These are phyloP conservation scores for Mucor irregularis DNA, from an alignment of 371 early-diverging fungal species.

Conservation along the genomic window DNA sequence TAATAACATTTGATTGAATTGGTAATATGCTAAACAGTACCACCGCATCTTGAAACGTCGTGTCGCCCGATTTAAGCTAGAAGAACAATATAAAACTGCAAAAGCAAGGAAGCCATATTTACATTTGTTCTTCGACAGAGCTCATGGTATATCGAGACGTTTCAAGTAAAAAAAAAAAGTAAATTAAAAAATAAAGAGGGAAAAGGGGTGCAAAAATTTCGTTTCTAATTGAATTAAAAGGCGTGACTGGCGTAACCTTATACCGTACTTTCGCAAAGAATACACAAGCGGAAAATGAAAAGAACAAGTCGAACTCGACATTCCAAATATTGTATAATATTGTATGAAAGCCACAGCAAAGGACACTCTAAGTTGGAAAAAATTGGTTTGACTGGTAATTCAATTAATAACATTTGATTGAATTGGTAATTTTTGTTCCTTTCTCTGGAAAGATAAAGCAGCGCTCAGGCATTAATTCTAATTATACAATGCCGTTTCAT, in stretches of 20 bases:
- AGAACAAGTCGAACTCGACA: too few species aligned
- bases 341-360: too few species aligned
- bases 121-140: constrained; percentile 26
- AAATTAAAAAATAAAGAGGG: not conserved
- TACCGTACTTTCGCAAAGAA: not conserved
- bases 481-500: too few species aligned
- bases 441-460: too few species aligned
- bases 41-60: constrained; percentile 71
- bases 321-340: too few species aligned
- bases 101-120: constrained; percentile 82
- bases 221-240: not conserved
- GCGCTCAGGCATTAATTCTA: too few species aligned
- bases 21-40: constrained; percentile 2
- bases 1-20: too few species aligned
- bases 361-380: too few species aligned
- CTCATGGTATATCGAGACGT: constrained; percentile 7
- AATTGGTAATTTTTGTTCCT: too few species aligned
- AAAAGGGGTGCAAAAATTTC: not conserved
- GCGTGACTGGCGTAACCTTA: not conserved
- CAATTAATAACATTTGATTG: too few species aligned
- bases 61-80: constrained; percentile 71
- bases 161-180: constrained; percentile 1
- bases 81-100: constrained; percentile 62
- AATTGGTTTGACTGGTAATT: too few species aligned
- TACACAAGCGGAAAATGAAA: too few species aligned